Conservation (phyloP, 345 rosid species). For the Arabidopsis suecica region DNA sequence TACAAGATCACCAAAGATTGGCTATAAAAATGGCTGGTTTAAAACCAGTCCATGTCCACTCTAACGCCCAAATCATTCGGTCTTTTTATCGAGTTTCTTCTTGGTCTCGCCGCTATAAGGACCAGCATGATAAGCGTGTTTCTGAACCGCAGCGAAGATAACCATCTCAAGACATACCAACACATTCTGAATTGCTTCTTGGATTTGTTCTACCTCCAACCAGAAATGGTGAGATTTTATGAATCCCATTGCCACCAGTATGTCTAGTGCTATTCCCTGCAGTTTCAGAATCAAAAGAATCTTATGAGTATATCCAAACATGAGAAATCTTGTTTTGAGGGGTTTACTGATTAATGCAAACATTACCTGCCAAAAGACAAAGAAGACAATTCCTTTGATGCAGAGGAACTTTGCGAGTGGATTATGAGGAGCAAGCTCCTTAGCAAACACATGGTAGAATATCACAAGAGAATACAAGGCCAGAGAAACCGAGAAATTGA, state of each 20-base stretch:
- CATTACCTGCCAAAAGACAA: constrained; percentile 98
- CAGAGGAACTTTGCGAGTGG: constrained; percentile 98
- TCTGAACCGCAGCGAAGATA: constrained; percentile 84
- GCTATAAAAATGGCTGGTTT: constrained; percentile 4
- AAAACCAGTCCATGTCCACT: background rate
- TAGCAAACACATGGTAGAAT: constrained; percentile 94
- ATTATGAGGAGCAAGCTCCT: constrained; percentile 88
- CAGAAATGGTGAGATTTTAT: constrained; percentile 83
- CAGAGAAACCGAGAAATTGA: constrained; percentile 84
- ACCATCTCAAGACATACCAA: constrained; percentile 92
- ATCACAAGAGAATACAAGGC: constrained; percentile 86
- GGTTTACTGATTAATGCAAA: background rate
- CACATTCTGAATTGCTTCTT: constrained; percentile 89
- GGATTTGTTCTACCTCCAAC: constrained; percentile 91
- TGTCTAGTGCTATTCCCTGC: constrained; percentile 82
- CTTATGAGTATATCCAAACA: constrained; percentile 3
- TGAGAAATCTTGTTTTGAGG: background rate
- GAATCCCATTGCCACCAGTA: constrained; percentile 69
- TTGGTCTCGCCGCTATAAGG: constrained; percentile 88
- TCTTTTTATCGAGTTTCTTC: constrained; percentile 59
- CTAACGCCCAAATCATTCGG: constrained; percentile 2
- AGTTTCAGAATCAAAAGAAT: constrained; percentile 3
- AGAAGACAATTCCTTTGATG: constrained; percentile 97
- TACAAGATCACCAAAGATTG: constrained; percentile 1
- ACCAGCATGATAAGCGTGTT: constrained; percentile 69